phyloP scores from a whole-genome alignment of 1,284 basidiomycete genomes.

The Leucoagaricus sp. region DNA sequence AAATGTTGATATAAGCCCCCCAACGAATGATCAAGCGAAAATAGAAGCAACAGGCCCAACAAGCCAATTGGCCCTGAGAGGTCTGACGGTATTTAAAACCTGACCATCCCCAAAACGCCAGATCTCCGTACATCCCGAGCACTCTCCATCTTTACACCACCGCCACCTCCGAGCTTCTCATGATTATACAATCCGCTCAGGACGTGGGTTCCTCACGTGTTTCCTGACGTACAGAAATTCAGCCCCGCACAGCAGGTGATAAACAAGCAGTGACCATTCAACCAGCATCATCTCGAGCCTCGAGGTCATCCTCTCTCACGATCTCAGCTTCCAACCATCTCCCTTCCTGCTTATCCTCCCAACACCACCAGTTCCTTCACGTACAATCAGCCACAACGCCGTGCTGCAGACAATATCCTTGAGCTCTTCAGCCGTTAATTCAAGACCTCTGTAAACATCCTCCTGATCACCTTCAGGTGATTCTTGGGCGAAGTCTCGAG shows the following conservation, averaged over 20 bases:
- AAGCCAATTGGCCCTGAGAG: background rate
- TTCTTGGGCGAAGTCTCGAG: slow-evolving; percentile 1
- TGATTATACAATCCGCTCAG: background rate
- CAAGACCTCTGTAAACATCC: slow-evolving; percentile 43
- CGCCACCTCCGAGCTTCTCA: background rate
- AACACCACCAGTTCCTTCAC: slow-evolving; percentile 91
- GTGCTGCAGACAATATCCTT: slow-evolving; percentile 92
- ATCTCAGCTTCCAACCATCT: slow-evolving; percentile 73
- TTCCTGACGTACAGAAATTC: background rate
- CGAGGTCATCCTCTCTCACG: slow-evolving; percentile 25
- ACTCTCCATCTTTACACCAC: background rate
- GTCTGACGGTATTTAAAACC: background rate
- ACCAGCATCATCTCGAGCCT: background rate
- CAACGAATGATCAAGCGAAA: background rate
- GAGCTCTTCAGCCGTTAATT: slow-evolving; percentile 87
- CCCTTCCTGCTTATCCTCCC: slow-evolving; percentile 78
- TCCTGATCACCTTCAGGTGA: slow-evolving; percentile 9
- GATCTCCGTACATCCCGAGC: background rate
- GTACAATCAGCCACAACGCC: slow-evolving; percentile 88
- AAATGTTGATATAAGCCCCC: background rate
- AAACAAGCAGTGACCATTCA: background rate
- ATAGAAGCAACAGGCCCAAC: background rate
- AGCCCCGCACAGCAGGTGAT: background rate
- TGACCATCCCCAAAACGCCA: background rate
- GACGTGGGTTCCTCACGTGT: background rate